These are phyloP conservation scores for Glutinoglossum americanum DNA, from an alignment of 495 filamentous ascomycete genomes.

Conservation along the genomic window DNA sequence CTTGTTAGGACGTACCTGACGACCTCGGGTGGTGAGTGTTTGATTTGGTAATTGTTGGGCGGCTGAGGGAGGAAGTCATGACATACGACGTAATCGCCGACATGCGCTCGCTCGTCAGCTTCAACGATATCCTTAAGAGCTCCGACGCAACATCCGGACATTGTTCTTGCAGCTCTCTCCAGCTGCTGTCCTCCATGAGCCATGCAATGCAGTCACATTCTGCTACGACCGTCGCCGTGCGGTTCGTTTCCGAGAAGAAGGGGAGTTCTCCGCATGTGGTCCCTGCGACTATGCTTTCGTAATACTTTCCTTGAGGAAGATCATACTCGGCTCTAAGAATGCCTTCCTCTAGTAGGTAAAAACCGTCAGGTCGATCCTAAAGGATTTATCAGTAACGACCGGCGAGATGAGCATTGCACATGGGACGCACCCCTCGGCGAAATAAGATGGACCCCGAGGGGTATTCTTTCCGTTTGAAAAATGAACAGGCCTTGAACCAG, in stretches of 20 bases:
- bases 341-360: constrained; percentile 81
- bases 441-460: constrained; percentile 52
- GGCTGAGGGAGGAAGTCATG: not conserved
- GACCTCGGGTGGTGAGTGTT: not conserved
- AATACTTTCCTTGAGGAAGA: constrained; percentile 68
- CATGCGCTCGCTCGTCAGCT: constrained; percentile 79
- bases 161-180: constrained; percentile 44
- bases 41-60: not conserved
- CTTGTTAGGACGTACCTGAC: constrained; percentile 15
- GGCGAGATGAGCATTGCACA: constrained; percentile 9
- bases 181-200: constrained; percentile 47
- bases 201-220: constrained; percentile 69
- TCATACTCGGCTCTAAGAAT: constrained; percentile 80
- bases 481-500: constrained; percentile 60
- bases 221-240: constrained; percentile 67
- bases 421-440: constrained; percentile 24
- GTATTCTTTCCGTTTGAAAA: constrained; percentile 46
- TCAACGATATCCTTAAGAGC: constrained; percentile 61
- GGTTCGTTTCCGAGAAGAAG: constrained; percentile 75
- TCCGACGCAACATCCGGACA: constrained; percentile 63
- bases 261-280: constrained; percentile 91
- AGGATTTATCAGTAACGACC: not conserved
- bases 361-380: constrained; percentile 30
- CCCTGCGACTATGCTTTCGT: constrained; percentile 80
- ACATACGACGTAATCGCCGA: constrained; percentile 63